phyloP scores from a whole-genome alignment of 345 rosid genomes.

The Bretschneidera sinensis region DNA sequence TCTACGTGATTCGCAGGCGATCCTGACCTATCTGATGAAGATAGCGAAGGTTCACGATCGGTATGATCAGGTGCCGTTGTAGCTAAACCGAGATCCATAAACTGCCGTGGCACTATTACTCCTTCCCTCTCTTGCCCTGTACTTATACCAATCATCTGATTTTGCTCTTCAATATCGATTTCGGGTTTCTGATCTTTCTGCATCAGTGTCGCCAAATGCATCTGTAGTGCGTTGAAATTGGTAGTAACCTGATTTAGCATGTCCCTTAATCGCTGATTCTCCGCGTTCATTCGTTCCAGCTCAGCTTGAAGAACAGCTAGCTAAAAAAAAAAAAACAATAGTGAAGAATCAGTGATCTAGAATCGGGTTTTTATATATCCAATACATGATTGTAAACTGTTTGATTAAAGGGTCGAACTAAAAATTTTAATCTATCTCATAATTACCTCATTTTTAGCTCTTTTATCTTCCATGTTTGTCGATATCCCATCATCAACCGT shows the following conservation, averaged over 20 bases:
- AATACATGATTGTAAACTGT: too few relatives aligned
- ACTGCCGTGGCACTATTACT: constrained; percentile 34
- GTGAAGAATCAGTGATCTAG: neutral
- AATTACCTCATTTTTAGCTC: constrained; percentile 44
- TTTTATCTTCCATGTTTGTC: constrained; percentile 41
- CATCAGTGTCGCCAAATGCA: constrained; percentile 33
- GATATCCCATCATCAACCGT: constrained; percentile 58
- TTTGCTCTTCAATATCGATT: neutral
- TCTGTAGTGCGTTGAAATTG: constrained; percentile 42
- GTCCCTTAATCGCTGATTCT: constrained; percentile 44
- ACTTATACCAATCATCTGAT: constrained; percentile 8
- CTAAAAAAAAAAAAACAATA: constrained; percentile 27
- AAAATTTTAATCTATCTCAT: too few relatives aligned
- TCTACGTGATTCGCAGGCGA: constrained; percentile 29
- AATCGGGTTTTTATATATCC: neutral
- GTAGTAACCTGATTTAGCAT: constrained; percentile 38
- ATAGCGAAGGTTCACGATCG: constrained; percentile 39
- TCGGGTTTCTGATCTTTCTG: constrained; percentile 10
- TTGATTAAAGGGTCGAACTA: neutral
- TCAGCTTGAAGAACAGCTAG: constrained; percentile 43
- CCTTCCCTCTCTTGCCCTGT: constrained; percentile 24
- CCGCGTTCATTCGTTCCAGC: constrained; percentile 38
- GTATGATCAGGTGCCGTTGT: constrained; percentile 17
- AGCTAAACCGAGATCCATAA: constrained; percentile 50
- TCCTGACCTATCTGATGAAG: constrained; percentile 42